A percentile compares a stretch with the other conserved stretches of the same genome.
phyloP scores from a whole-genome alignment of 768 basidiomycete species.

The Porpolomopsis calyptriformis region DNA sequence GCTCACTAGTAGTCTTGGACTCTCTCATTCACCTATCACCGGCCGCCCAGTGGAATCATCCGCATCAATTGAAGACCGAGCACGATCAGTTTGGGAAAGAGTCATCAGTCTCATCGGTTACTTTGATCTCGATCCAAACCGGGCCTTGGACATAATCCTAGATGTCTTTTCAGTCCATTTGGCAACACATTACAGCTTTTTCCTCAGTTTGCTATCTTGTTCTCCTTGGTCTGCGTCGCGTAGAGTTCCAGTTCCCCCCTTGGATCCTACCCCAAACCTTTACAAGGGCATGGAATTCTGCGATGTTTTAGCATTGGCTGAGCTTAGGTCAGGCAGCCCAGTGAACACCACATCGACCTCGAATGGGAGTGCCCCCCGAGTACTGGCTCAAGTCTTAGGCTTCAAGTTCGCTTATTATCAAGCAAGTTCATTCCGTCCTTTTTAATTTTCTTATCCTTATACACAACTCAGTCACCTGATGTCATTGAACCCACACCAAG shows the following conservation, averaged over 20 bases:
- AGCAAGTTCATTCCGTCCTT: slow-evolving; percentile 50
- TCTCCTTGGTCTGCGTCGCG: slow-evolving; percentile 79
- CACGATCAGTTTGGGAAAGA: slow-evolving; percentile 67
- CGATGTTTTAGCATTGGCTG: slow-evolving; percentile 50
- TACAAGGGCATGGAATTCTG: slow-evolving; percentile 56
- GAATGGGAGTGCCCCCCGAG: slow-evolving; percentile 36
- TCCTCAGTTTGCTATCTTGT: slow-evolving; percentile 72
- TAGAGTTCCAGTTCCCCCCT: slow-evolving; percentile 25
- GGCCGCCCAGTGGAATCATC: slow-evolving; percentile 54
- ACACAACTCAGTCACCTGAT: slow-evolving; percentile 38
- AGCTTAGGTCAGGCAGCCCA: slow-evolving; percentile 22
- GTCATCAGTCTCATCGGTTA: slow-evolving; percentile 86
- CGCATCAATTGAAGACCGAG: slow-evolving; percentile 49
- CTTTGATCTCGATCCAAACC: slow-evolving; percentile 93
- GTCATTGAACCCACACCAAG: slow-evolving; percentile 53
- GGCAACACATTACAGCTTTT: slow-evolving; percentile 77
- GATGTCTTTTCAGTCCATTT: slow-evolving; percentile 83
- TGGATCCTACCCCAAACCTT: slow-evolving; percentile 27
- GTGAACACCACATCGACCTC: slow-evolving; percentile 9
- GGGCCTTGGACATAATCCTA: slow-evolving; percentile 86
- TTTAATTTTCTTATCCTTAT: slow-evolving; percentile 11
- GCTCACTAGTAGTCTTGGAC: slow-evolving; percentile 65
- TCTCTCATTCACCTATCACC: slow-evolving; percentile 57
- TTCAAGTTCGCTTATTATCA: slow-evolving; percentile 94
- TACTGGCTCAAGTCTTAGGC: slow-evolving; percentile 87